Percentiles rank a stretch among this genome's conserved stretches.
Conservation (phyloP, 176 grass and related monocot genomes). For the Eragrostis curvula region DNA sequence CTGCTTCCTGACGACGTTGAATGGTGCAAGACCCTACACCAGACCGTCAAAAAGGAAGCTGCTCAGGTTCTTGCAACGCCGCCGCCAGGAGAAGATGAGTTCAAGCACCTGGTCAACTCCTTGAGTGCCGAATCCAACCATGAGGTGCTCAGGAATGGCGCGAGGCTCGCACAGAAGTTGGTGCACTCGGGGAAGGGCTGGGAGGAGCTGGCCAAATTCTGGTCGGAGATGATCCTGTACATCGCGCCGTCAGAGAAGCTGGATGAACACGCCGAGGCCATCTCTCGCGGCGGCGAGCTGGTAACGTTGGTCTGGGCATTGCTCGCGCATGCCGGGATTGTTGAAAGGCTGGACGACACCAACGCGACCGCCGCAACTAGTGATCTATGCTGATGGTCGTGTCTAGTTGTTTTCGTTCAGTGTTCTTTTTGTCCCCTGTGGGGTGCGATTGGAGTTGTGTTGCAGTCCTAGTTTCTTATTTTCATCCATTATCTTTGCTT, state of each 20-base stretch:
- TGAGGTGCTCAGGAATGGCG: neutral
- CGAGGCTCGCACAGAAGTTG: neutral
- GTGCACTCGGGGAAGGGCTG: neutral
- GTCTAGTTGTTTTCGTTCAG: too few species aligned
- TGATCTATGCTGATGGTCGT: too few species aligned
- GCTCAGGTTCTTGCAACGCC: neutral
- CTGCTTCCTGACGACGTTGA: neutral
- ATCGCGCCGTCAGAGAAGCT: slow-evolving; percentile 14
- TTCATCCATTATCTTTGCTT: too few species aligned
- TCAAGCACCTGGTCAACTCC: neutral
- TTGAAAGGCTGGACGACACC: neutral
- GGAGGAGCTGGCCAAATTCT: neutral
- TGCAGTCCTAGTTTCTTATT: too few species aligned
- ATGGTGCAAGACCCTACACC: slow-evolving; percentile 31
- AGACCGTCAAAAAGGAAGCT: neutral
- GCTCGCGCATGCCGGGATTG: slow-evolving; percentile 18
- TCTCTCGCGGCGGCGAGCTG: slow-evolving; percentile 34
- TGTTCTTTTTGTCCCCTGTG: too few species aligned
- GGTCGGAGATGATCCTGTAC: slow-evolving; percentile 18
- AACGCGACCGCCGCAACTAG: too few species aligned
- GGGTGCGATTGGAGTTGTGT: too few species aligned
- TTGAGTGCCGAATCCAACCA: neutral
- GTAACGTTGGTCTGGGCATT: slow-evolving; percentile 29
- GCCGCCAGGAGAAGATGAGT: neutral
- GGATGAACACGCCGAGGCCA: neutral